phyloP scores from a whole-genome alignment of 345 rosid species.

The Populus simonii region DNA sequence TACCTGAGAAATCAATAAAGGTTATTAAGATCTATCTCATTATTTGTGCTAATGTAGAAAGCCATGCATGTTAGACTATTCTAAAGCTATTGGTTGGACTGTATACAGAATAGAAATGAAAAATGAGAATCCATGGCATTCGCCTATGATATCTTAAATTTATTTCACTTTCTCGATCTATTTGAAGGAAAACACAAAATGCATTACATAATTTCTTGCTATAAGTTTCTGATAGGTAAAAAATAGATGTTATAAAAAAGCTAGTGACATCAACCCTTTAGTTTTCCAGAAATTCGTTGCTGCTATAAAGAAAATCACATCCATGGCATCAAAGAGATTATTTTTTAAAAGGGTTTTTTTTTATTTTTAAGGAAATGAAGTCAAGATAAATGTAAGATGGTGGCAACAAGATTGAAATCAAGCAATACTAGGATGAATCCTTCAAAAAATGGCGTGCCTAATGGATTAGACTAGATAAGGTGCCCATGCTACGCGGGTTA shows the following conservation, averaged over 20 bases:
- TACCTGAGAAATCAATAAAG: constrained; percentile 32
- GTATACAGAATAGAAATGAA: background rate
- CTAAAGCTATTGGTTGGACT: background rate
- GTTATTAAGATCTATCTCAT: background rate
- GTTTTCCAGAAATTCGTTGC: no score
- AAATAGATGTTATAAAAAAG: background rate
- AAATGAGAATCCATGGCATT: background rate
- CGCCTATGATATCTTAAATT: background rate
- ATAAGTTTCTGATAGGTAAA: background rate
- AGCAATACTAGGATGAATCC: no score
- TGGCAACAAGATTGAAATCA: no score
- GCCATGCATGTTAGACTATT: background rate
- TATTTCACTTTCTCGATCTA: background rate
- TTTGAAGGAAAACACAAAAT: background rate
- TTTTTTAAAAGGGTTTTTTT: no score
- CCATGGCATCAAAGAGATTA: no score
- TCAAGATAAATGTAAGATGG: no score
- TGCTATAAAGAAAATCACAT: no score
- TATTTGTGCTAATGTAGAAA: background rate
- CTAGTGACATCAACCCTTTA: background rate
- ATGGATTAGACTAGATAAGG: no score
- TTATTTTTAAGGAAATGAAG: no score
- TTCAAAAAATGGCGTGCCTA: no score
- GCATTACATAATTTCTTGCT: background rate
- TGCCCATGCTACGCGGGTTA: no score